Evolutionary conservation across 257 asterid genomes (phyloP), one percentile per base, ranked within the genome.

Genomic region (Ilex asprella): DNA sequence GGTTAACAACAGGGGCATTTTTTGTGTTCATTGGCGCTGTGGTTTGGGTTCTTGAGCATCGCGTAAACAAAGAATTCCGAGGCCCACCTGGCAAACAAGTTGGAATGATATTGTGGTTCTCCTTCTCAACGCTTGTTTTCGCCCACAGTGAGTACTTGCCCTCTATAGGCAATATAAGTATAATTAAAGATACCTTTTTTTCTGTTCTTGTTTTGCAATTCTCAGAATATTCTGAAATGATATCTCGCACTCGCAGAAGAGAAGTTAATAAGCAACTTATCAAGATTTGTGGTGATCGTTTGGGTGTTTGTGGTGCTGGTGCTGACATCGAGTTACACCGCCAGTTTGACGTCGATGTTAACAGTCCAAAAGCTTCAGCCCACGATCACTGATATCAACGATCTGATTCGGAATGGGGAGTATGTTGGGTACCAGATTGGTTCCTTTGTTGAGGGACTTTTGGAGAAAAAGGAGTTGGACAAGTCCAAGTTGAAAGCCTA

Each of bases 291-390:
- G 0, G 81, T 79, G 65, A 60, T 70, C 8, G 43, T 69, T 6
- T 82, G 87, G 87, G 59, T 82, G 31, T 76, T 82, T 10, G 81
- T 74, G 3, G 84, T 82, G 54, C 76, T 79, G 27, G 74, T 82
- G 66, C 46, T 82, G 63, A 68, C 88, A 2, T 71, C 88, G n/a
- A 72, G 82, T 32, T 82, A 77, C 59, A 72, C 73, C 21, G 85
- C 88, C 10, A 72, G 73, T 47, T 60, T 79, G 73, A 82, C 82
- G 59, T 79, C 86, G 2, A 71, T 68, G 51, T 64, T 82, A 71
- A 82, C 88, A 1, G 66, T 79, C 1, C 66, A 65, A 63, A 73
- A 69, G 61, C 68, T 82, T 39, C 69, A 21, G 1, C 27, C 27
- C 1, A 21, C 27, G 27, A 21, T 21, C 27, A 21, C 27, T 21